Evolutionary conservation across 768 basidiomycete genomes (phyloP).

Genomic region (Russula griseocarnosa): DNA sequence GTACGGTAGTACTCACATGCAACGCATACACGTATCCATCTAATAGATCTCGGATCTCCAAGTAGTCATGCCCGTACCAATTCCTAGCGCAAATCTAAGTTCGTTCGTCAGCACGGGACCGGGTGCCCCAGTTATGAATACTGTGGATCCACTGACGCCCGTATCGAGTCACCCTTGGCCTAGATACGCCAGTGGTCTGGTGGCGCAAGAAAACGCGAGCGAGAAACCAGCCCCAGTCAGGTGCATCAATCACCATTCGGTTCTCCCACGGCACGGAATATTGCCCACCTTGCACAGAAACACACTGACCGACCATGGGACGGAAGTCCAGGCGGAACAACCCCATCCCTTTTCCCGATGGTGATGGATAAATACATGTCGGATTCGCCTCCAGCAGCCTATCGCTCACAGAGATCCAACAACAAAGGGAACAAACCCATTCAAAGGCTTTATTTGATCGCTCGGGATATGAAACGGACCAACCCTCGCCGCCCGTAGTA

Average conservation of each 20-base stretch:
- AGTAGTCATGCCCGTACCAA: background rate
- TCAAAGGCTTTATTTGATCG: background rate
- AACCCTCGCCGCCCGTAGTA: background rate
- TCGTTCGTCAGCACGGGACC: background rate
- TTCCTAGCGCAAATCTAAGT: background rate
- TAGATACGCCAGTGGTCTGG: constrained; percentile 6
- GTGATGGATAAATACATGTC: constrained; percentile 16
- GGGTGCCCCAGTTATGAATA: background rate
- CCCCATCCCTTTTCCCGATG: background rate
- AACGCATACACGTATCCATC: background rate
- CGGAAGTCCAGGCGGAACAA: constrained; percentile 15
- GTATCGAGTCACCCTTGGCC: constrained; percentile 7
- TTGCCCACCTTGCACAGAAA: background rate
- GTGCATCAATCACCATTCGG: background rate
- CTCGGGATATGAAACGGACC: constrained; percentile 20
- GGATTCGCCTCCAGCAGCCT: constrained; percentile 4
- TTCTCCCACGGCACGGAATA: background rate
- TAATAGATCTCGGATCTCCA: constrained; percentile 9
- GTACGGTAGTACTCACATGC: background rate
- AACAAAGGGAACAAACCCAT: background rate
- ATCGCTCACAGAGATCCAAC: constrained; percentile 4
- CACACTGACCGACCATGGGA: constrained; percentile 6
- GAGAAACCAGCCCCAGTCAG: constrained; percentile 6
- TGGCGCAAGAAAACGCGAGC: constrained; percentile 15
- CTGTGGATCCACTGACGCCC: constrained; percentile 17